Evolutionary conservation across 1,139 yeast species (phyloP).

Genomic region (Trichomonascaceae sp.): DNA sequence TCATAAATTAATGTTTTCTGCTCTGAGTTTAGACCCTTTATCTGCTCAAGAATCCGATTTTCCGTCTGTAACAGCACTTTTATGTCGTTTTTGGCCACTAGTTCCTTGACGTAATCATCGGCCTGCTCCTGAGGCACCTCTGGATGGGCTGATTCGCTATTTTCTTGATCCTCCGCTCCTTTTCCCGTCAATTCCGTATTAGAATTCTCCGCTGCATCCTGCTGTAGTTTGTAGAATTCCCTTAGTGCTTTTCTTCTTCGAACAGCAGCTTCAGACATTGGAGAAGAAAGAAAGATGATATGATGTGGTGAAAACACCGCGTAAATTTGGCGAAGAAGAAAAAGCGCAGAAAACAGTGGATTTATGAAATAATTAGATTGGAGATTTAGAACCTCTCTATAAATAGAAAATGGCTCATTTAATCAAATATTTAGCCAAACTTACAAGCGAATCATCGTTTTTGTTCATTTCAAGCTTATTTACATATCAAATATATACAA

Average conservation of each 20-base stretch:
- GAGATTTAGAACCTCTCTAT: too few relatives aligned
- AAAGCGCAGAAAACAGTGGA: neutral
- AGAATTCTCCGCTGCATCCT: conserved; percentile 5
- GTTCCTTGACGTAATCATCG: conserved; percentile 24
- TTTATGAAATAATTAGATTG: neutral
- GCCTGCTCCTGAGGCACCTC: conserved; percentile 22
- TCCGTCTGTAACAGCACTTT: conserved; percentile 29
- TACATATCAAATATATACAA: neutral
- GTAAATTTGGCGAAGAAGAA: neutral
- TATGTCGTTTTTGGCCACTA: conserved; percentile 24
- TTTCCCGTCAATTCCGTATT: neutral
- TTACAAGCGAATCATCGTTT: neutral
- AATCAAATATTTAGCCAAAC: too few relatives aligned
- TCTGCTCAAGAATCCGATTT: conserved; percentile 31
- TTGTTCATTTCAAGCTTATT: neutral
- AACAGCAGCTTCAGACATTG: conserved; percentile 16
- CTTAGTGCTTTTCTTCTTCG: conserved; percentile 34
- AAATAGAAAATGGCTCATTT: too few relatives aligned
- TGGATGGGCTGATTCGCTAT: conserved; percentile 10
- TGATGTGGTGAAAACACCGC: neutral
- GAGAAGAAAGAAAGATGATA: neutral
- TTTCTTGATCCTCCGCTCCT: conserved; percentile 12
- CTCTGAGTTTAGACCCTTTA: conserved; percentile 36
- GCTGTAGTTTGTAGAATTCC: conserved; percentile 36
- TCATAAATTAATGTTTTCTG: conserved; percentile 41